Evolutionary conservation across 1,284 basidiomycete genomes (phyloP).

Genomic region (Rhodotorula sp.): DNA sequence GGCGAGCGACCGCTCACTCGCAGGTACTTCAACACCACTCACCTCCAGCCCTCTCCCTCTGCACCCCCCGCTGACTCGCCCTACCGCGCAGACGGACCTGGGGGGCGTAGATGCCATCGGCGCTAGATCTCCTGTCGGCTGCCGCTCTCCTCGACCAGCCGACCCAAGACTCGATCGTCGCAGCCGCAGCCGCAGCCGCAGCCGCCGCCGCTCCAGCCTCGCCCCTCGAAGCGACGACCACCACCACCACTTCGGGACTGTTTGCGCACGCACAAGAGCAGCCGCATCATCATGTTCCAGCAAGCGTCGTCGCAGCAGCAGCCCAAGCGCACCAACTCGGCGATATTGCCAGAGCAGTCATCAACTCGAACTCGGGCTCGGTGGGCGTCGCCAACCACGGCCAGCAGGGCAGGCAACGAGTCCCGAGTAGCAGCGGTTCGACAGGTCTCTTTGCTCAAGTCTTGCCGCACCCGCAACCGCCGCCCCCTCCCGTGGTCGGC

Average conservation of each 20-base stretch:
- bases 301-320: neutral
- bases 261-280: neutral
- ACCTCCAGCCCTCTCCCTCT: too few species aligned
- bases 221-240: too few species aligned
- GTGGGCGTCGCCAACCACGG: too few species aligned
- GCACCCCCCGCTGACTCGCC: too few species aligned
- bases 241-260: too few species aligned
- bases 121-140: constrained; percentile 34
- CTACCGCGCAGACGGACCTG: too few species aligned
- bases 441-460: neutral
- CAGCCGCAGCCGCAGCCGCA: neutral
- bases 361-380: too few species aligned
- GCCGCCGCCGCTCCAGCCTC: neutral
- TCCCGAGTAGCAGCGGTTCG: constrained; percentile 12
- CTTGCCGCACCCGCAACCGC: neutral
- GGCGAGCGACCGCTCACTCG: too few species aligned
- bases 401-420: constrained; percentile 5
- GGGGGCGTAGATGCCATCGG: constrained; percentile 12
- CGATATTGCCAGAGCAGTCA: constrained; percentile 13
- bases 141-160: constrained; percentile 25
- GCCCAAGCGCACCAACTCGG: neutral
- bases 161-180: neutral
- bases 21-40: too few species aligned
- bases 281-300: neutral
- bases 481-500: neutral